Evolutionary conservation across 257 asterid genomes (phyloP).

Genomic region (Solanum sitiens): DNA sequence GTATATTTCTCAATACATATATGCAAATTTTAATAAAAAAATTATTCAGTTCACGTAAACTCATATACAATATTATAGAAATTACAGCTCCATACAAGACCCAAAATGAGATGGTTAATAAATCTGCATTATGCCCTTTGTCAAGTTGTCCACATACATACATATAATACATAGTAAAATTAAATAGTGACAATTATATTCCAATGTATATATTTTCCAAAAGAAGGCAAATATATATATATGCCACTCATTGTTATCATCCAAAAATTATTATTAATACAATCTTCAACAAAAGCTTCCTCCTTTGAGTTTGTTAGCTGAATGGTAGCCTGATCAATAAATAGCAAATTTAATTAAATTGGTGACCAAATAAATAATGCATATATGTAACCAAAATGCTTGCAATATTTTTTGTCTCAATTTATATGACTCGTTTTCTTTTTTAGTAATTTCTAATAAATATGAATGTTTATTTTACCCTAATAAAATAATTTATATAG

Average conservation of each 20-base stretch:
- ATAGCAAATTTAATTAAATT: neutral
- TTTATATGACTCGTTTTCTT: too few relatives aligned
- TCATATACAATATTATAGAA: neutral
- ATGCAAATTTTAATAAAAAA: too few relatives aligned
- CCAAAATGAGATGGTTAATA: neutral
- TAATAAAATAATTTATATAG: neutral
- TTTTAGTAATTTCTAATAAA: too few relatives aligned
- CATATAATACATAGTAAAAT: neutral
- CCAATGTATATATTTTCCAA: neutral
- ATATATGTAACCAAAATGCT: neutral
- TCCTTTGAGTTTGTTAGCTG: neutral
- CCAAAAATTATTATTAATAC: neutral
- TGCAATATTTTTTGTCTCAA: neutral
- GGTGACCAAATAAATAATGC: neutral
- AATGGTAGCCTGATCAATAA: conserved; percentile 9
- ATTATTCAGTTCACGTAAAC: neutral
- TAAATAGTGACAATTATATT: neutral
- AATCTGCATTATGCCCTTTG: neutral
- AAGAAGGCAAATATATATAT: too few relatives aligned
- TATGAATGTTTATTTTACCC: neutral
- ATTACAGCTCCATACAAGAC: neutral
- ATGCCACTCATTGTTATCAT: neutral
- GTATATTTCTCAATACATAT: neutral
- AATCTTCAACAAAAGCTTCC: neutral
- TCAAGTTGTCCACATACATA: neutral